Percentiles rank a stretch among this genome's conserved stretches.
Evolutionary conservation across 192 early-diverging fungal genomes (phyloP).

Genomic region (Backusella psychrophila): DNA sequence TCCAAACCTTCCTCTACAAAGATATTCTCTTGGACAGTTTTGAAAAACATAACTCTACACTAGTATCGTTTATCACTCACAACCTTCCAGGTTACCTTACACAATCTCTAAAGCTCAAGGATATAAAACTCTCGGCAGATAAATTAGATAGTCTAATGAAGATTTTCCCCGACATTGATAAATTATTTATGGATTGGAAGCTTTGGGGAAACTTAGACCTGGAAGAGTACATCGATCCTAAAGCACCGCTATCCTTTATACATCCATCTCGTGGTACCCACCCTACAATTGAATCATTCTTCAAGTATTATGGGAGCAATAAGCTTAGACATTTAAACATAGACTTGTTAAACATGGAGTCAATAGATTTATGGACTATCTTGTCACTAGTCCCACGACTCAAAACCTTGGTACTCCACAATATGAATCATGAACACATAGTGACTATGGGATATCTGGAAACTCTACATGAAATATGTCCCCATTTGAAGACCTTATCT

Average conservation of each 20-base stretch:
- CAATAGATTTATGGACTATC: conserved; percentile 4
- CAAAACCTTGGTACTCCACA: not conserved
- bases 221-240: not conserved
- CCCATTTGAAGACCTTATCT: not conserved
- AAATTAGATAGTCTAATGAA: not conserved
- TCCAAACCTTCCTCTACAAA: not conserved
- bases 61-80: not conserved
- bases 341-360: not conserved
- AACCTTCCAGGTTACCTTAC: not conserved
- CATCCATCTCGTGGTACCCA: not conserved
- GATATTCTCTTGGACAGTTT: not conserved
- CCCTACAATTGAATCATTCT: not conserved
- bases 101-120: not conserved
- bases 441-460: conserved; percentile 11
- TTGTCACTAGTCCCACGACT: not conserved
- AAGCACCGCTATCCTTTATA: not conserved
- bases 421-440: conserved; percentile 11
- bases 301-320: not conserved
- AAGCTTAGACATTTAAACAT: not conserved
- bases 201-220: not conserved
- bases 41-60: not conserved
- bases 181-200: conserved; percentile 3
- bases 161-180: not conserved
- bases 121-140: not conserved
- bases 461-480: not conserved